A percentile compares a stretch with the other conserved stretches of the same genome.
Conservation (phyloP, 441 rosid species). For the Mallotus repandus region DNA sequence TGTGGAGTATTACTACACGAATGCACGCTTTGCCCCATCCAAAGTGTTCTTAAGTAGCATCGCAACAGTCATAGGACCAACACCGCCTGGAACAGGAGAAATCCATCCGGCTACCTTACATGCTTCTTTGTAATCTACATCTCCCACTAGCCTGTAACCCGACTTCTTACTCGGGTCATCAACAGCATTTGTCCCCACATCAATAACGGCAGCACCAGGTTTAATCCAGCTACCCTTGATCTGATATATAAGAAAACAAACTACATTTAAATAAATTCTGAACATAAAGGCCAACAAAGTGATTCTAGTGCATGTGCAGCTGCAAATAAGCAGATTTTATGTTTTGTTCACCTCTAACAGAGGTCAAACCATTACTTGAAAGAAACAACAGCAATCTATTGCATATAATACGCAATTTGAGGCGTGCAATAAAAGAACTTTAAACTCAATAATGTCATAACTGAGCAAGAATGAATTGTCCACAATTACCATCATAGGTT, state of each 20-base stretch:
- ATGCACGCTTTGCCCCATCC: conserved; percentile 72
- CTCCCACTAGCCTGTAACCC: conserved; percentile 89
- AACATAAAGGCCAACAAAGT: neutral
- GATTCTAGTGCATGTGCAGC: neutral
- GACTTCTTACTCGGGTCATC: conserved; percentile 68
- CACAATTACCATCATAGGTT: conserved; percentile 68
- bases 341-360: neutral
- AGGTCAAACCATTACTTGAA: neutral
- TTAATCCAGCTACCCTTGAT: conserved; percentile 91
- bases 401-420: neutral
- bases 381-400: neutral
- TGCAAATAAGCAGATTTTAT: neutral
- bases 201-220: conserved; percentile 90
- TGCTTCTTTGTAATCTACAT: conserved; percentile 77
- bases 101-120: conserved; percentile 76
- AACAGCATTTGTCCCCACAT: conserved; percentile 83
- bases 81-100: conserved; percentile 94
- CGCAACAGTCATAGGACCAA: conserved; percentile 93
- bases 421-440: neutral
- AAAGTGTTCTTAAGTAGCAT: conserved; percentile 84
- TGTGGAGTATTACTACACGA: conserved; percentile 36
- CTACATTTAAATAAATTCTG: neutral
- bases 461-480: conserved; percentile 3
- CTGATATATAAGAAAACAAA: conserved; percentile 35
- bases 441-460: neutral